Percentiles rank a stretch among this genome's conserved stretches.
These are phyloP conservation scores for Candida tropicalis DNA, from an alignment of 1,139 yeast species.

Conservation along the genomic window DNA sequence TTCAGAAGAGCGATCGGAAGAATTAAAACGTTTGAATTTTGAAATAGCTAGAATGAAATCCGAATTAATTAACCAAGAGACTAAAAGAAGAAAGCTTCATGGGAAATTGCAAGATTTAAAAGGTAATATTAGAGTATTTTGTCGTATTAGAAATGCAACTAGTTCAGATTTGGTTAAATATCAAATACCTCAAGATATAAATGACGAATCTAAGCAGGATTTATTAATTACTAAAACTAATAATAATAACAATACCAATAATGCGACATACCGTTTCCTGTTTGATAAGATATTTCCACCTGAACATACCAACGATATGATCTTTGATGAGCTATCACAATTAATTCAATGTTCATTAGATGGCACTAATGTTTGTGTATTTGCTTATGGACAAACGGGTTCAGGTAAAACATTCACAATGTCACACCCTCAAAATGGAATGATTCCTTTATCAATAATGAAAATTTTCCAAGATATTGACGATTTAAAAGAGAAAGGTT, in stretches of 20 bases:
- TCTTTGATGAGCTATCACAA: constrained; percentile 86
- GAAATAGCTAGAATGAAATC: constrained; percentile 25
- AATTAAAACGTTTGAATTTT: constrained; percentile 7
- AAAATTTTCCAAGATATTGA: constrained; percentile 69
- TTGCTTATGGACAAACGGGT: constrained; percentile 98
- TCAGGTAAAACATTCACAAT: constrained; percentile 95
- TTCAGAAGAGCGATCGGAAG: constrained; percentile 6
- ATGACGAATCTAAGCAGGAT: constrained; percentile 54
- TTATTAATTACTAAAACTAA: constrained; percentile 36
- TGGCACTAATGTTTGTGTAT: constrained; percentile 90
- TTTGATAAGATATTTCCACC: constrained; percentile 81
- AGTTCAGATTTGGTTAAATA: constrained; percentile 34
- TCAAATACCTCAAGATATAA: constrained; percentile 48
- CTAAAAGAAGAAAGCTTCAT: constrained; percentile 64
- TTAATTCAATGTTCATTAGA: constrained; percentile 86
- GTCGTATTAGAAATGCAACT: constrained; percentile 73
- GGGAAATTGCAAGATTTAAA: constrained; percentile 80
- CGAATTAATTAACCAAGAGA: constrained; percentile 16
- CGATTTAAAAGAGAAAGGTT: constrained; percentile 54
- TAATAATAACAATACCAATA: constrained; percentile 23
- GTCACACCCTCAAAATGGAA: constrained; percentile 74
- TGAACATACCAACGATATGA: constrained; percentile 53
- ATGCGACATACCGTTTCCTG: constrained; percentile 45
- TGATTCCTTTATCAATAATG: constrained; percentile 76
- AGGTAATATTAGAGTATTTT: constrained; percentile 90